Evolutionary conservation across 371 early-diverging fungal genomes (phyloP), one percentile per base, ranked within the genome.

Genomic region (Umbelopsis sp.): DNA sequence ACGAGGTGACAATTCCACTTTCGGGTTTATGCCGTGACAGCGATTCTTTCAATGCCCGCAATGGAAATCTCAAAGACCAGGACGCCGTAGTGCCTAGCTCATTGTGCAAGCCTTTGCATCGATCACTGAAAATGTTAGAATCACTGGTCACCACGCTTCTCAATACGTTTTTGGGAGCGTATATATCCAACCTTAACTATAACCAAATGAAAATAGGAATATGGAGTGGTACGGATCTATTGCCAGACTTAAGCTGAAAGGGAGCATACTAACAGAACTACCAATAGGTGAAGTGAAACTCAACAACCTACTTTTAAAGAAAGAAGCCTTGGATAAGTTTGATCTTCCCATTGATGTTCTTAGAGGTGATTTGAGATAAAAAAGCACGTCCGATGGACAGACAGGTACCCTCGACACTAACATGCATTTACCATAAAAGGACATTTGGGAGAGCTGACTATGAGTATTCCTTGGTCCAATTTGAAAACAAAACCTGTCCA

Each of bases 391-490:
- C 18, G 16, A 18, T 48, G 1, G 20, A n/a, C 48, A 11, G 48
- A 1, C 41, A 10, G 41, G 41, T 7, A 41, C 10, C 41, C 12
- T 10, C 41, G 22, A 12, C 10, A 44, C 35, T 41, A 12, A 63
- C 32, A 20, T 50, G 5, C 22, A 22, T 37, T 51, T 66, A 18
- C 51, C 24, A 9, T 67, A 50, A 35, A 70, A 93, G 96, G 98
- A 11, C 92, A 91, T 76, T 86, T 99, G 18, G 99, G 99, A 32
- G 94, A 95, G 66, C 87, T 98, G 35, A 94, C 92, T 0, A 79
- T 97, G 7, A 92, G 88, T 35, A 97, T 99, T 63, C 98, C 99
- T 9, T 99, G 99, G 99, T 89, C 89, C 14, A 97, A 99, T 77
- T 81, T 99, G 64, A 96, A 97, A 79, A 92, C 90, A 73, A 91